Evolutionary conservation across 2,329 filamentous ascomycete genomes (phyloP).

Genomic region (Pseudogymnoascus sp.): DNA sequence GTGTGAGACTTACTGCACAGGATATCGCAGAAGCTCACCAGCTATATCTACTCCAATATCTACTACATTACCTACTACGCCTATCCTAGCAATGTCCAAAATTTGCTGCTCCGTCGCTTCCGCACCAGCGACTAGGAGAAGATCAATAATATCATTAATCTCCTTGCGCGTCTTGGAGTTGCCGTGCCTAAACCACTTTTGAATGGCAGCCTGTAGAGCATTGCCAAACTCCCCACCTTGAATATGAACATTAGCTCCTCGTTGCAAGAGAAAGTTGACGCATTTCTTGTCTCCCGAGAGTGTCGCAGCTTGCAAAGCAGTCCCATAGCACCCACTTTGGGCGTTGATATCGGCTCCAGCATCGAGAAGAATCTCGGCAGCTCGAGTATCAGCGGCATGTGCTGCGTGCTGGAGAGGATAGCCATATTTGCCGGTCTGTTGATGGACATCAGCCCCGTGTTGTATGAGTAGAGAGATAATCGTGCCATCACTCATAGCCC

Average conservation of each 20-base stretch:
- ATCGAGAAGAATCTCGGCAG: constrained; percentile 3
- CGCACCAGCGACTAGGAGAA: background rate
- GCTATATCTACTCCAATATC: no score
- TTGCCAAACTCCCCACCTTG: background rate
- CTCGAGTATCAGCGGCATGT: background rate
- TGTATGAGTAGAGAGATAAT: constrained; percentile 21
- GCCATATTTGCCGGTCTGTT: constrained; percentile 15
- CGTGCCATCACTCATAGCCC: constrained; percentile 19
- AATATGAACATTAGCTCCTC: background rate
- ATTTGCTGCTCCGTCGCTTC: background rate
- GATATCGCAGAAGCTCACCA: no score
- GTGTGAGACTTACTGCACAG: no score
- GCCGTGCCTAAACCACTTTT: background rate
- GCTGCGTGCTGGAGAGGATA: background rate
- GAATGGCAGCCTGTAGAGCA: background rate
- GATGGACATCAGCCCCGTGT: constrained; percentile 18
- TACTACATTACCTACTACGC: no score
- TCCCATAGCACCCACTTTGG: background rate
- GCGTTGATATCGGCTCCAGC: background rate
- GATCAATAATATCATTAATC: background rate
- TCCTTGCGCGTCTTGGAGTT: background rate
- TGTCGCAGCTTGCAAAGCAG: background rate
- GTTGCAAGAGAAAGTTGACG: background rate
- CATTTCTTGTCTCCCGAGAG: background rate
- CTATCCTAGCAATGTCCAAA: background rate